Conservation (phyloP, 2,329 filamentous ascomycete genomes). For the Talaromyces sp. region DNA sequence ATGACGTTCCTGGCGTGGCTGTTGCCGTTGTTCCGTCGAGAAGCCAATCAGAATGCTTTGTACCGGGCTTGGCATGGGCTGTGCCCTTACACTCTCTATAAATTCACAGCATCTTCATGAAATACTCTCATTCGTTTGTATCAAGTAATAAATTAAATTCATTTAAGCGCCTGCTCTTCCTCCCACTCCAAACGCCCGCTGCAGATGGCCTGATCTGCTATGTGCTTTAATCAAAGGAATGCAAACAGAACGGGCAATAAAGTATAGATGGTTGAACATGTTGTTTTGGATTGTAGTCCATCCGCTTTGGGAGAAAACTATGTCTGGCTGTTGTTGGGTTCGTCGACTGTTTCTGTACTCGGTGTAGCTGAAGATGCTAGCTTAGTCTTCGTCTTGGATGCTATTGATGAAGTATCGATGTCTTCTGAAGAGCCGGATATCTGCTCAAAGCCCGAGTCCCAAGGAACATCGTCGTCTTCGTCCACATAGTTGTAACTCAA, state of each 20-base stretch:
- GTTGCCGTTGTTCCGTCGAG: conserved; percentile 5
- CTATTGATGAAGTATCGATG: conserved; percentile 23
- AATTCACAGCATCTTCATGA: too few species aligned
- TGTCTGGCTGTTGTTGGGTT: background rate
- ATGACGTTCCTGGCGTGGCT: conserved; percentile 9
- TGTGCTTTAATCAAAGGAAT: conserved; percentile 4
- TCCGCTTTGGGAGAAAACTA: background rate
- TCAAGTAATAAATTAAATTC: background rate
- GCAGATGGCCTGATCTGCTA: conserved; percentile 15
- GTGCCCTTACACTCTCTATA: background rate
- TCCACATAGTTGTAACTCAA: background rate
- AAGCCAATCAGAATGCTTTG: conserved; percentile 7
- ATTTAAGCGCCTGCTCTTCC: background rate
- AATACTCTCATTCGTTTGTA: too few species aligned
- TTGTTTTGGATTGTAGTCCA: too few species aligned
- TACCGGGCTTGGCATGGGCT: conserved; percentile 6
- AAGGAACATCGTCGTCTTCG: conserved; percentile 3
- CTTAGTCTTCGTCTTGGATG: background rate
- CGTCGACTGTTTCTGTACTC: background rate
- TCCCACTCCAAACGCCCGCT: conserved; percentile 3
- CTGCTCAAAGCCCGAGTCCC: conserved; percentile 18
- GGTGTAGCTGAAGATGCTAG: background rate
- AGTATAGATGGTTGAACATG: background rate
- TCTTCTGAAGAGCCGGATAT: conserved; percentile 28
- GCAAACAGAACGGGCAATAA: too few species aligned